Conservation (phyloP, 2,329 filamentous ascomycete genomes). For the Diplodia mutila region DNA sequence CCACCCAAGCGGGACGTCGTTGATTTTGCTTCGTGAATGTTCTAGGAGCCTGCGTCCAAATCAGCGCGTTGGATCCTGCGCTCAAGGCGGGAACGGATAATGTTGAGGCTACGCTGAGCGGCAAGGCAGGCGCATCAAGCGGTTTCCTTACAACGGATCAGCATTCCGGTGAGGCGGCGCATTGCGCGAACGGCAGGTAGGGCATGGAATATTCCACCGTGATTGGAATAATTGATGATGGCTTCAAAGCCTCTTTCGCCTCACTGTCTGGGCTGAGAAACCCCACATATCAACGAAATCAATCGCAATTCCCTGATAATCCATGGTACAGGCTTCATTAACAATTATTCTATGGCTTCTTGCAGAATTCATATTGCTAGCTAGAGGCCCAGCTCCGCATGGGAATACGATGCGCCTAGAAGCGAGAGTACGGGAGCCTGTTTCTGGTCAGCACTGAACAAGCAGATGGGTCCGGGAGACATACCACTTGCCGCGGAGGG, state of each 20-base stretch:
- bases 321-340: not conserved
- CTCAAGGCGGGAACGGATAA: not conserved
- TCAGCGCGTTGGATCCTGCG: not conserved
- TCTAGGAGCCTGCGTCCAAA: not conserved
- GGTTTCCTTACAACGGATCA: not conserved
- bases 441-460: conserved; percentile 27
- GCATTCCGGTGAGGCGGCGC: not conserved
- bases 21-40: too few relatives aligned
- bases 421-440: conserved; percentile 56
- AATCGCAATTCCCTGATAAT: not conserved
- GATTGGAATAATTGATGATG: not conserved
- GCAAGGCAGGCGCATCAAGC: not conserved
- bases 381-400: not conserved
- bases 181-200: not conserved
- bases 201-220: not conserved
- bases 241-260: not conserved
- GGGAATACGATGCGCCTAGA: conserved; percentile 36
- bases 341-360: conserved; percentile 7
- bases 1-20: not conserved
- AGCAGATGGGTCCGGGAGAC: conserved; percentile 32
- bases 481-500: conserved; percentile 80
- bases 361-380: not conserved
- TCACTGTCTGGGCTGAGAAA: not conserved
- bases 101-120: not conserved
- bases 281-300: not conserved